Base-by-base conservation (phyloP, 306 rosid genomes). In the Malus sieversii region DNA sequence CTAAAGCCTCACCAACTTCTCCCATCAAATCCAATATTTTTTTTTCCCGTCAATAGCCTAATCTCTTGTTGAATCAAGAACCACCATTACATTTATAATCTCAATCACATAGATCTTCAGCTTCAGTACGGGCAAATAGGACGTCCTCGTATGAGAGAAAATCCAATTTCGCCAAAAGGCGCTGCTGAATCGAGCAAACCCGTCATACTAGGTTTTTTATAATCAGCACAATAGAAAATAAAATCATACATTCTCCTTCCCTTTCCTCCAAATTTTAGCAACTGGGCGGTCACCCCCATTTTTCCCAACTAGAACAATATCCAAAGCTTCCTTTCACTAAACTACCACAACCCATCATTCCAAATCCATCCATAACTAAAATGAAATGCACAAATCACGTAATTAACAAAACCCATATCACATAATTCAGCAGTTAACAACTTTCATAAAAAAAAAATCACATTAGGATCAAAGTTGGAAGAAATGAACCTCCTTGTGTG, bases 401-500 rank as follows among this genome's bases (percentile, higher is more conserved):
- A 74, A 61, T 42, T 23, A 6, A 46, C 46, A 19, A 58, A 68
- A 27, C 57, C 70, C 72, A 61, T 40, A 52, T 2, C 74, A 33
- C 19, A 15, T 1, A 79, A 65, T 48, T 30, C 45, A 66, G 48
- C 29, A 55, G 25, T 59, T 8, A 30, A 11, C 22, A 35, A 29
- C 20, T 65, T 40, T 13, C 14, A 76, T 15, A 9, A 7, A 16
- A 15, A 22, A 19, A 45, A n/a, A 65, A 53, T 63, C 6, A 25
- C 22, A 8, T 62, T 33, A 11, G 12, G 29, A 33, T 10, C 4
- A 63, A 30, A 12, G 61, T 64, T 58, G 10, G 30, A 20, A 35
- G 70, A 79, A 38, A 22, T 69, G 19, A 84, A 90, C 97, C 97
- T 85, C 92, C 93, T 86, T 90, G 99, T 4, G 97, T 89, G 85